Evolutionary conservation across 2,329 filamentous ascomycete genomes (phyloP).

Genomic region (Fusarium zealandicum): DNA sequence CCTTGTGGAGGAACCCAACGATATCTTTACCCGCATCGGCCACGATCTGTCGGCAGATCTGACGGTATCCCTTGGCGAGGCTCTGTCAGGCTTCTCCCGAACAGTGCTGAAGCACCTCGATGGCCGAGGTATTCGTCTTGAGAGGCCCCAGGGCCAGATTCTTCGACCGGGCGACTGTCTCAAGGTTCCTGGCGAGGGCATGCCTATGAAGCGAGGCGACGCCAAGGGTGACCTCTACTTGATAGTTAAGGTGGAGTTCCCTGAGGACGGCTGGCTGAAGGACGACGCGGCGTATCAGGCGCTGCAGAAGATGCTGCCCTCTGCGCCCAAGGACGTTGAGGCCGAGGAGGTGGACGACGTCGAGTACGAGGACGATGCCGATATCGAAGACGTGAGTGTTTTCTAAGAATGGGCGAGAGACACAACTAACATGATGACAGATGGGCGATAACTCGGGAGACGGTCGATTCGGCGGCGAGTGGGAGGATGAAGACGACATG

Average conservation of each 20-base stretch:
- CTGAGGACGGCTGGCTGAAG: slow-evolving; percentile 82
- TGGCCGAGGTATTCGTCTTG: slow-evolving; percentile 84
- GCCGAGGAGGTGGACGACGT: slow-evolving; percentile 86
- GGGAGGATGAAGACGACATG: slow-evolving; percentile 73
- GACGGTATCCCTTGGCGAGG: slow-evolving; percentile 81
- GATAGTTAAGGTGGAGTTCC: slow-evolving; percentile 85
- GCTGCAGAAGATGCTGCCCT: slow-evolving; percentile 78
- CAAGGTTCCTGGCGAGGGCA: slow-evolving; percentile 88
- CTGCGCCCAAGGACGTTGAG: slow-evolving; percentile 65
- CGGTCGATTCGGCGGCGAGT: slow-evolving; percentile 68
- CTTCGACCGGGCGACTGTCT: slow-evolving; percentile 84
- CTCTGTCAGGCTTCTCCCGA: slow-evolving; percentile 86
- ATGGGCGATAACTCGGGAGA: slow-evolving; percentile 78
- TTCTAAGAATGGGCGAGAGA: slow-evolving; percentile 2
- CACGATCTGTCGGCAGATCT: slow-evolving; percentile 85
- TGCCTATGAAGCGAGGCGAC: slow-evolving; percentile 90
- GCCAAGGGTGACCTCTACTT: slow-evolving; percentile 86
- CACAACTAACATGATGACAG: slow-evolving; percentile 45
- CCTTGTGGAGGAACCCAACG: slow-evolving; percentile 81
- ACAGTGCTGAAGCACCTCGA: slow-evolving; percentile 93
- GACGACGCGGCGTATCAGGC: slow-evolving; percentile 74
- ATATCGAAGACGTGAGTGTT: slow-evolving; percentile 73
- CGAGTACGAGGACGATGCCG: slow-evolving; percentile 80
- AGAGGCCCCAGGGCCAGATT: slow-evolving; percentile 81
- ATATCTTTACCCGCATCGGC: slow-evolving; percentile 81